Evolutionary conservation across 345 rosid species (phyloP).

Genomic region (Euphorbia tirucalli): DNA sequence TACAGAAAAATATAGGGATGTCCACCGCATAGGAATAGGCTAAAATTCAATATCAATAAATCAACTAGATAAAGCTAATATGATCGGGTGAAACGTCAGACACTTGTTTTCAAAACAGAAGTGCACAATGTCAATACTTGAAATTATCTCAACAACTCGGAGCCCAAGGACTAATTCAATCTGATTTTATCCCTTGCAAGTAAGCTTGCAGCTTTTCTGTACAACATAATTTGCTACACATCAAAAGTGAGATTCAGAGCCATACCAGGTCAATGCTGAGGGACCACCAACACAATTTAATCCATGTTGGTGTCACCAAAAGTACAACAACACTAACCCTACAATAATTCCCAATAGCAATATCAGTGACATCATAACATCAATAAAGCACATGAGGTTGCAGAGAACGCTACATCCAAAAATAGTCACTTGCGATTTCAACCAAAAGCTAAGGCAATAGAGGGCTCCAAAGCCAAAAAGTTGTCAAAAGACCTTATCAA

Average conservation of each 20-base stretch:
- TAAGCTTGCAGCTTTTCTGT: conserved; percentile 24
- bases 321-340: conserved; percentile 58
- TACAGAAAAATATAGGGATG: too few relatives aligned
- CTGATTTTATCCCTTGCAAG: conserved; percentile 15
- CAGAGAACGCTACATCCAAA: conserved; percentile 24
- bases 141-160: conserved; percentile 9
- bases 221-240: conserved; percentile 28
- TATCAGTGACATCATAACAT: conserved; percentile 36
- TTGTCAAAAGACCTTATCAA: background rate
- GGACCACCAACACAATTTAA: conserved; percentile 52
- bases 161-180: conserved; percentile 13
- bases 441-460: conserved; percentile 4
- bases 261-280: conserved; percentile 60
- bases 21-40: background rate
- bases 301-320: conserved; percentile 55
- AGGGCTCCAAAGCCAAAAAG: background rate
- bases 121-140: conserved; percentile 1
- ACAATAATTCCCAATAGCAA: conserved; percentile 50
- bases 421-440: conserved; percentile 22
- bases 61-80: background rate
- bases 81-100: background rate
- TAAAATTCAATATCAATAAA: background rate
- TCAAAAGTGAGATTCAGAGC: conserved; percentile 42
- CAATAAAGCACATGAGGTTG: conserved; percentile 25
- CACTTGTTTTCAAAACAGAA: background rate